Evolutionary conservation across 768 basidiomycete genomes (phyloP), one percentile per base, ranked within the genome.

Genomic region (Boletellus sp.): DNA sequence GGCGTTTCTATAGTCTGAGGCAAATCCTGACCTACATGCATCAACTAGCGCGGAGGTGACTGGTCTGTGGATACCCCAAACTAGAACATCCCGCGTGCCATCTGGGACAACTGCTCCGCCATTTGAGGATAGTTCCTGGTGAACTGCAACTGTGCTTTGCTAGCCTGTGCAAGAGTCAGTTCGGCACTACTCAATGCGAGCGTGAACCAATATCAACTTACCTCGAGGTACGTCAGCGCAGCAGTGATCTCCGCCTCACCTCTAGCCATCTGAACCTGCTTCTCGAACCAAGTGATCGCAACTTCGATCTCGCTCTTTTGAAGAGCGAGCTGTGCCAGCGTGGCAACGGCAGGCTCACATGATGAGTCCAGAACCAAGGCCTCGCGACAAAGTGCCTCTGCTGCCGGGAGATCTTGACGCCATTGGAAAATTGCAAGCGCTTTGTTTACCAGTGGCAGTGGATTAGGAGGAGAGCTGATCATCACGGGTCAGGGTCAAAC

Each of bases 361-460:
- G 94, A 93, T 11, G 89, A 76, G 68, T 99, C 96, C 48, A 94
- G 80, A 42, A 77, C 72, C 19, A 99, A 76, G 1, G 96, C 96
- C 67, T 98, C 89, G 49, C 84, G 75, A 65, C 93, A 94, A 64
- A 92, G 87, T 17, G 74, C 71, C 68, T 95, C 94, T 1, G 93
- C 94, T 1, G 79, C 81, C 7, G 73, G 76, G 50, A 91, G 78
- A 63, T 98, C 92, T 63, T 95, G 88, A 67, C 91, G 90, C 89
- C 88, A 93, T 72, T 98, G 96, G 79, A 85, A 98, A 42, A 97
- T 63, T 0, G 93, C 88, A 19, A 98, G 85, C n/a, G 94, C 94
- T 66, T 95, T 96, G 83, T 99, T 99, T 47, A 98, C 94, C 38
- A 95, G 74, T 0, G 95, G 89, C 3, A 98, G 78, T 20, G 96